phyloP scores from a whole-genome alignment of 805 yeast genomes.

The Candida odintsovae region DNA sequence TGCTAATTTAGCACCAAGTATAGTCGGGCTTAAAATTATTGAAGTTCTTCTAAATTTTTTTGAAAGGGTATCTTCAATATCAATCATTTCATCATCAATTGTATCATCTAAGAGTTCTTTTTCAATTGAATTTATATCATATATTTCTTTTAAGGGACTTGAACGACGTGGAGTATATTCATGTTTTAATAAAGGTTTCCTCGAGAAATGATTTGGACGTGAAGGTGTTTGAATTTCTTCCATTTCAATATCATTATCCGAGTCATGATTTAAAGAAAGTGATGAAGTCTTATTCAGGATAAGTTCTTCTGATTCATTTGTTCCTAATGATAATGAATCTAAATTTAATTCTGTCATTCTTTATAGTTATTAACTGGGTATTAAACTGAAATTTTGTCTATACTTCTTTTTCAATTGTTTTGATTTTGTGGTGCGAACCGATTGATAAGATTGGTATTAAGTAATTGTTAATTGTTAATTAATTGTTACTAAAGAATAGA shows the following conservation, averaged over 20 bases:
- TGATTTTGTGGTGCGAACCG: too few species aligned
- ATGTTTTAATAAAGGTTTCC: constrained; percentile 4
- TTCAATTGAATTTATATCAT: background rate
- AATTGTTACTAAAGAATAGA: too few species aligned
- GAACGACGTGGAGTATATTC: constrained; percentile 17
- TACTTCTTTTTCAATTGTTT: too few species aligned
- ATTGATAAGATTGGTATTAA: too few species aligned
- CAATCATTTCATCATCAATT: constrained; percentile 5
- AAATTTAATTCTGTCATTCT: background rate
- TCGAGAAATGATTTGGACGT: background rate
- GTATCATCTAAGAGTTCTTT: background rate
- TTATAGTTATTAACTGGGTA: too few species aligned
- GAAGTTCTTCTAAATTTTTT: constrained; percentile 4
- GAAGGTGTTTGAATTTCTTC: background rate
- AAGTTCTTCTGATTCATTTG: background rate
- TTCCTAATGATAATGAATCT: background rate
- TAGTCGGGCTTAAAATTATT: constrained; percentile 19
- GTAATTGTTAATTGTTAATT: too few species aligned
- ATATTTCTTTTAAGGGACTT: constrained; percentile 8
- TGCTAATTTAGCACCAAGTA: constrained; percentile 23
- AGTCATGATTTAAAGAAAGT: background rate
- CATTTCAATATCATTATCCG: background rate
- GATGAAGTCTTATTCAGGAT: background rate
- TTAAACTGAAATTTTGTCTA: too few species aligned
- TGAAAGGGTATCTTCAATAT: constrained; percentile 6